These are phyloP conservation scores for Rhododendron ferrugineum DNA, from an alignment of 148 eudicot genomes.

Conservation along the genomic window DNA sequence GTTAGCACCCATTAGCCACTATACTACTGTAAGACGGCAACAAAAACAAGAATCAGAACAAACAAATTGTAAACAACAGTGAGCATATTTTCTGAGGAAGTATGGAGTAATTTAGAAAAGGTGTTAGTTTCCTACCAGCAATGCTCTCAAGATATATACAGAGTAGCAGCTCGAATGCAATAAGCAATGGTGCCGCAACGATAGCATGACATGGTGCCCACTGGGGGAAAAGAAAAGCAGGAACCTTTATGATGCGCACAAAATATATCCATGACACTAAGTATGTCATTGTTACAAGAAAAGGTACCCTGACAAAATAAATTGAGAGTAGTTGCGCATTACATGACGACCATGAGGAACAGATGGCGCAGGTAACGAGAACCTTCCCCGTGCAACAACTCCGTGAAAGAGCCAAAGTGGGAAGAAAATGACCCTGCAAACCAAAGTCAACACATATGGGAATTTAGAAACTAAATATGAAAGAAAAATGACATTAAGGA, in stretches of 20 bases:
- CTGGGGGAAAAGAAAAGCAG: conserved; percentile 30
- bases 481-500: not conserved
- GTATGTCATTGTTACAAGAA: not conserved
- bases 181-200: conserved; percentile 79
- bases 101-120: not conserved
- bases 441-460: conserved; percentile 9
- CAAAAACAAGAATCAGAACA: conserved; percentile 7
- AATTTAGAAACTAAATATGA: not conserved
- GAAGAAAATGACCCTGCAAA: conserved; percentile 73
- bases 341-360: conserved; percentile 94
- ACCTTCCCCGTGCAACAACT: conserved; percentile 93
- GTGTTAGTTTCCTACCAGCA: conserved; percentile 49
- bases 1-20: conserved; percentile 3
- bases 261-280: not conserved
- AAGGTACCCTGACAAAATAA: not conserved
- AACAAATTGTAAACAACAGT: not conserved
- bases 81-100: not conserved
- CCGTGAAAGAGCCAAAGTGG: conserved; percentile 92
- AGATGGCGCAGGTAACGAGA: conserved; percentile 94
- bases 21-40: not conserved
- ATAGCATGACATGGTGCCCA: conserved; percentile 99
- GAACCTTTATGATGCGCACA: conserved; percentile 6
- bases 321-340: conserved; percentile 12
- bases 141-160: conserved; percentile 83
- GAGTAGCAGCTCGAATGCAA: conserved; percentile 88